Evolutionary conservation across 1,139 yeast species (phyloP).

Genomic region (Schwanniomyces etchellsii): DNA sequence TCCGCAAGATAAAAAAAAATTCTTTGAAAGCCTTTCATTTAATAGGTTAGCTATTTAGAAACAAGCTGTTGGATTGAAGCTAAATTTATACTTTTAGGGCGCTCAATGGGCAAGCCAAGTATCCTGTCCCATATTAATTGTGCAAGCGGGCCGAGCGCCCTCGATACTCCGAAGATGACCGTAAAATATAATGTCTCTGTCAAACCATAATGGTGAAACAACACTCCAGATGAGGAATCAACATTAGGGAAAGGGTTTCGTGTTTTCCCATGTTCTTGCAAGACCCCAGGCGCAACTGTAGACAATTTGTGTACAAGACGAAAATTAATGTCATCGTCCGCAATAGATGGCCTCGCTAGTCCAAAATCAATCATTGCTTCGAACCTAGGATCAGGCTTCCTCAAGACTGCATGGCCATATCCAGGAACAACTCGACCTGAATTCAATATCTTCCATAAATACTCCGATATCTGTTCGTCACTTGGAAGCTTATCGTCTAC

Average conservation of each 20-base stretch:
- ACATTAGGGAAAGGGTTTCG: constrained; percentile 64
- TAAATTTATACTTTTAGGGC: constrained; percentile 38
- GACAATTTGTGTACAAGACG: constrained; percentile 23
- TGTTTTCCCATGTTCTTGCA: constrained; percentile 55
- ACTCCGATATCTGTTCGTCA: constrained; percentile 21
- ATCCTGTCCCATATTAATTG: constrained; percentile 60
- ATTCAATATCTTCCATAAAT: constrained; percentile 34
- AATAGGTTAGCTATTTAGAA: too few species aligned
- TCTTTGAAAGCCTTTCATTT: too few species aligned
- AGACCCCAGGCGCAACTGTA: constrained; percentile 49
- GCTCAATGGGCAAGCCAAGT: constrained; percentile 55
- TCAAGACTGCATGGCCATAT: constrained; percentile 39
- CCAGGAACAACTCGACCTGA: constrained; percentile 39
- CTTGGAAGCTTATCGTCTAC: constrained; percentile 7
- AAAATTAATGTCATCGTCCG: constrained; percentile 18
- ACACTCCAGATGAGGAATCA: constrained; percentile 53
- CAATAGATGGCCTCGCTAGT: constrained; percentile 18
- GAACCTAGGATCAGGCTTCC: constrained; percentile 39
- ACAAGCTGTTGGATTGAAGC: neutral
- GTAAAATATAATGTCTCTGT: constrained; percentile 52
- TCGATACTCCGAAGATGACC: constrained; percentile 54
- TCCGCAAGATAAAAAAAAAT: too few species aligned
- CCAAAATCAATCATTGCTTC: constrained; percentile 30
- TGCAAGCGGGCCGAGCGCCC: constrained; percentile 52
- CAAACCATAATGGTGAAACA: constrained; percentile 55